Base-by-base conservation (phyloP, 345 rosid species). In the Gynandropsis gynandra region DNA sequence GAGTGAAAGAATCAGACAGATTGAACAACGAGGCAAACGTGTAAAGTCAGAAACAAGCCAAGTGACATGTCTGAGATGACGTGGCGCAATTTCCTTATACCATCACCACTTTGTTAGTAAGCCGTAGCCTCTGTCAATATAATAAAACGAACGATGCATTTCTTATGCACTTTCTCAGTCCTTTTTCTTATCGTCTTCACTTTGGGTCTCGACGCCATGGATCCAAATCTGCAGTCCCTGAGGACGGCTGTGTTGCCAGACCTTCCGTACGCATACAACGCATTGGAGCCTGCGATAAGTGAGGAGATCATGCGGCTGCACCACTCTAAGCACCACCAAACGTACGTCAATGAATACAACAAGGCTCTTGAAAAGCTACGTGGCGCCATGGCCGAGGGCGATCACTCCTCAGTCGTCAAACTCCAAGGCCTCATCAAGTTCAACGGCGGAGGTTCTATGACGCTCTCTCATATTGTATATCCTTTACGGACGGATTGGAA, bases 401-500 rank as follows among this genome's bases (percentile, higher is more conserved):
- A 87, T 42, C 42, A 87, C 32, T 65, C 86, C 9, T 51, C 87
- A 14, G 72, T 80, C 33, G 93, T 75, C 54, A 69, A 78, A 65
- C 59, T 87, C 59, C 95, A 92, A 74, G 74, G 82, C 75, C 76
- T 83, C 67, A 75, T 92, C 76, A 92, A 87, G 72, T 92, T 92
- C 81, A 92, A 92, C 54, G 96, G 96, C 42, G 95, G 96, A 82
- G 95, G 95, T 87, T 13, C n/a, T n/a, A n/a, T n/a, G n/a, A n/a
- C 8, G 19, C 2, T 16, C 12, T 17, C 27, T 7, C 10, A 4
- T 46, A 8, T 37, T 37, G 9, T 37, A 37, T 37, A 2, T 3
- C 41, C 8, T 37, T 3, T 37, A 2, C 11, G 11, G n/a, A n/a
- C n/a, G n/a, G n/a, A n/a, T n/a, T n/a, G n/a, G n/a, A n/a, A n/a